phyloP scores from a whole-genome alignment of 768 basidiomycete genomes.

The Tricholoma sp. region DNA sequence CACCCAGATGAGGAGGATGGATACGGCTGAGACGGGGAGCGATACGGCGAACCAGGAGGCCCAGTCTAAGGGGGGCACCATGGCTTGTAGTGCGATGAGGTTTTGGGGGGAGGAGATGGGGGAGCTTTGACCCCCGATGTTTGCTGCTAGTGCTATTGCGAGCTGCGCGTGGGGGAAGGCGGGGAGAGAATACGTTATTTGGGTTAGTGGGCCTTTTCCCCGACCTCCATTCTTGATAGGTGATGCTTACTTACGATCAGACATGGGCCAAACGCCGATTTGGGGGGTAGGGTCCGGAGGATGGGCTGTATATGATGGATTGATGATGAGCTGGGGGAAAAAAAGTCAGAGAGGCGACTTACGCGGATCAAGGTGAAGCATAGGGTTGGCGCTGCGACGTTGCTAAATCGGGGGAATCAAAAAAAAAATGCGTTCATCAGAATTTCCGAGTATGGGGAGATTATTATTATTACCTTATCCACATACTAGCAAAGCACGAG shows the following conservation, averaged over 20 bases:
- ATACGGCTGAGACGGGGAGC: conserved; percentile 82
- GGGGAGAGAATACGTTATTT: no score
- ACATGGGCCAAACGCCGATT: conserved; percentile 82
- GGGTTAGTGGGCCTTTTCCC: not conserved
- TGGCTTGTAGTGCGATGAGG: conserved; percentile 82
- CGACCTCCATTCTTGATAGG: not conserved
- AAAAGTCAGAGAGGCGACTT: conserved; percentile 20
- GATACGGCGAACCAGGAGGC: conserved; percentile 91
- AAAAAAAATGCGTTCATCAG: no score
- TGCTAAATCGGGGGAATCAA: no score
- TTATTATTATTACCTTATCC: conserved; percentile 73
- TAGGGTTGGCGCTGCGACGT: conserved; percentile 95
- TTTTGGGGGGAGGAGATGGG: conserved; percentile 99
- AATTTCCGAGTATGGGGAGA: not conserved
- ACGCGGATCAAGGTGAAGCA: conserved; percentile 96
- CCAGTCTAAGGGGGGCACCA: conserved; percentile 88
- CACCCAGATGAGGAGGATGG: conserved; percentile 88
- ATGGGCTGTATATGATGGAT: conserved; percentile 54
- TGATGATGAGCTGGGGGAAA: no score
- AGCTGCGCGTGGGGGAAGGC: conserved; percentile 42
- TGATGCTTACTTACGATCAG: conserved; percentile 66
- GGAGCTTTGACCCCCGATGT: conserved; percentile 95
- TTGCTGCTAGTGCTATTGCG: conserved; percentile 95
- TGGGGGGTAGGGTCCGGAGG: conserved; percentile 82
- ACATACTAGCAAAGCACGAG: conserved; percentile 98